These are phyloP conservation scores for Cryphonectria parasitica DNA, from an alignment of 2,329 filamentous ascomycete genomes.

Conservation along the genomic window DNA sequence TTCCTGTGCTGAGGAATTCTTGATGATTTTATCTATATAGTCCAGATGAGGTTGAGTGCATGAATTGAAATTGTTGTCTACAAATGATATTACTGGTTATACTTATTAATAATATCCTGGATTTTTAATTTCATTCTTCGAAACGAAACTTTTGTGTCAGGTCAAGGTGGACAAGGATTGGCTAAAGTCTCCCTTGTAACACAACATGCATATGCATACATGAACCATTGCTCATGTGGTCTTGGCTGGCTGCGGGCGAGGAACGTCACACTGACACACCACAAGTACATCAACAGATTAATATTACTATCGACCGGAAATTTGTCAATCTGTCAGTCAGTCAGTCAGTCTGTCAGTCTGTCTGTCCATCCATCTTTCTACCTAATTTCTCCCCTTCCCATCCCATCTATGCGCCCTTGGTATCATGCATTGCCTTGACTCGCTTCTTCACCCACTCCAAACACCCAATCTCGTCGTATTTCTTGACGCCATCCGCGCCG, in stretches of 20 bases:
- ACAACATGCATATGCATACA: not conserved
- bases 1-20: not conserved
- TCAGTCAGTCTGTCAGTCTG: not conserved
- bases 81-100: not conserved
- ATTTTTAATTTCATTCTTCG: not conserved
- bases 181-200: not conserved
- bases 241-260: not conserved
- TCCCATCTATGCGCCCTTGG: slow-evolving; percentile 9
- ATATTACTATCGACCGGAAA: too few species aligned
- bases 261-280: not conserved
- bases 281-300: not conserved
- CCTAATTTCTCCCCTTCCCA: too few species aligned
- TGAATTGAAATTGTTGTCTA: not conserved
- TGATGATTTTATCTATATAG: not conserved
- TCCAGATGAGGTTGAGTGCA: not conserved
- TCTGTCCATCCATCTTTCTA: not conserved
- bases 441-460: slow-evolving; percentile 44
- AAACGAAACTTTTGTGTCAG: not conserved
- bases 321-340: not conserved
- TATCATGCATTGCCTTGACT: slow-evolving; percentile 40
- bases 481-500: slow-evolving; percentile 38
- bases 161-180: not conserved
- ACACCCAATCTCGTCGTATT: slow-evolving; percentile 46
- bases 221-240: not conserved
- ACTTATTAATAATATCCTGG: not conserved